Percentiles rank a stretch among this genome's conserved stretches.
Conservation (phyloP, 2,329 filamentous ascomycete species). For the Arthroderma uncinatum region DNA sequence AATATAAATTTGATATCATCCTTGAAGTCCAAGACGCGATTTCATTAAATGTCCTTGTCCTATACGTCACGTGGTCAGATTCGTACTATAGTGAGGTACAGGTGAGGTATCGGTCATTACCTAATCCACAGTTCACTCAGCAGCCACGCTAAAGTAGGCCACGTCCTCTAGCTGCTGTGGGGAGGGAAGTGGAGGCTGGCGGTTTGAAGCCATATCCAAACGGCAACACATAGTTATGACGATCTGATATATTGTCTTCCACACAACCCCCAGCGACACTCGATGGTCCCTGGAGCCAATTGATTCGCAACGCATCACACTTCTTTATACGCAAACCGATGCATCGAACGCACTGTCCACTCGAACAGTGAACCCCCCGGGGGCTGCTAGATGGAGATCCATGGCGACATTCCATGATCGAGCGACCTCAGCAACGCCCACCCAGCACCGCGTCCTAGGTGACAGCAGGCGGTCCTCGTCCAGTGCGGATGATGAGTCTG, state of each 20-base stretch:
- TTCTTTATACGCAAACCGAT: neutral
- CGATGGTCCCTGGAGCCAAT: neutral
- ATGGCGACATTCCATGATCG: conserved; percentile 37
- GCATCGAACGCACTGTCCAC: conserved; percentile 3
- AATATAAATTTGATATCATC: neutral
- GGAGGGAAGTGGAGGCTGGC: neutral
- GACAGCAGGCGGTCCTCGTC: conserved; percentile 28
- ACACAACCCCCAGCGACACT: neutral
- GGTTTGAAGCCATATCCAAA: neutral
- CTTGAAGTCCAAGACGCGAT: neutral
- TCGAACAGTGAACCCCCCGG: conserved; percentile 13
- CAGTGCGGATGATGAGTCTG: conserved; percentile 31
- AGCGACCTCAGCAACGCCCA: conserved; percentile 33
- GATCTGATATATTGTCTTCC: neutral
- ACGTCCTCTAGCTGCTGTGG: neutral
- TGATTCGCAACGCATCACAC: neutral
- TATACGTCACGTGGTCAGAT: neutral
- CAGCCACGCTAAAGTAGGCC: too few species aligned
- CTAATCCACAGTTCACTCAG: too few species aligned
- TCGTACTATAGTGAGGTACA: neutral
- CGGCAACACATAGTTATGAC: neutral
- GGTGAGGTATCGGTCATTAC: neutral
- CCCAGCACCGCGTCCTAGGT: conserved; percentile 30
- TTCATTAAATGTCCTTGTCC: neutral
- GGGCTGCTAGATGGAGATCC: conserved; percentile 34